Evolutionary conservation across 805 yeast species (phyloP).

Genomic region (Candida ipomoeae): DNA sequence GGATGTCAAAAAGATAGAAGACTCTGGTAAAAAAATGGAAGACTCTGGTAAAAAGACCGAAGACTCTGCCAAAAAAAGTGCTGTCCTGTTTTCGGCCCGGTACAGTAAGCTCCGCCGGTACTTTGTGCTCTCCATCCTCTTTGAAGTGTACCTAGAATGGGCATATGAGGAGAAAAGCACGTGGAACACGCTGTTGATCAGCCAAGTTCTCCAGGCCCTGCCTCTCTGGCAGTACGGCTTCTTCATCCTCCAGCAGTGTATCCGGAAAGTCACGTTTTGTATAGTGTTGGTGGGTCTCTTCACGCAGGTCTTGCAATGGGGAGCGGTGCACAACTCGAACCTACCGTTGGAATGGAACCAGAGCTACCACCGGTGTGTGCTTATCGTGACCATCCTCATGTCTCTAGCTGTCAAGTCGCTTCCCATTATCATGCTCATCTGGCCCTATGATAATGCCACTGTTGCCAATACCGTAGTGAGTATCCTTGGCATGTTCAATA

Average conservation of each 20-base stretch:
- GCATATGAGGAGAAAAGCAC: conserved; percentile 73
- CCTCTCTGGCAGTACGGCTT: conserved; percentile 51
- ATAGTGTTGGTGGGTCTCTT: conserved; percentile 27
- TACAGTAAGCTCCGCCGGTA: conserved; percentile 38
- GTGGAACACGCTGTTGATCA: conserved; percentile 24
- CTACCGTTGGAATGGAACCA: conserved; percentile 27
- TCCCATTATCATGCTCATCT: conserved; percentile 89
- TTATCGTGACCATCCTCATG: conserved; percentile 66
- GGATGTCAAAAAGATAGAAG: background rate
- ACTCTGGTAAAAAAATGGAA: background rate
- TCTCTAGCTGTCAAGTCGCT: conserved; percentile 78
- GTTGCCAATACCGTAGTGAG: conserved; percentile 58
- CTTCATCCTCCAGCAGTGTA: conserved; percentile 50
- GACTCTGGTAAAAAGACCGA: no score
- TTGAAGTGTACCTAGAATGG: conserved; percentile 91
- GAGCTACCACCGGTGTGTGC: conserved; percentile 34
- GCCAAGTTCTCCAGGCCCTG: conserved; percentile 26
- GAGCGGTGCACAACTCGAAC: conserved; percentile 16
- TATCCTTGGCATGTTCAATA: conserved; percentile 55
- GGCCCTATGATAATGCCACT: conserved; percentile 87
- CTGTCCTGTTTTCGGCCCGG: background rate
- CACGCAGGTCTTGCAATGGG: conserved; percentile 19
- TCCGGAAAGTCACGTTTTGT: conserved; percentile 44
- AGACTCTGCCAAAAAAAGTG: background rate
- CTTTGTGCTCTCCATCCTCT: conserved; percentile 60